phyloP scores from a whole-genome alignment of 2,329 filamentous ascomycete species.

The Venturia carpophila region DNA sequence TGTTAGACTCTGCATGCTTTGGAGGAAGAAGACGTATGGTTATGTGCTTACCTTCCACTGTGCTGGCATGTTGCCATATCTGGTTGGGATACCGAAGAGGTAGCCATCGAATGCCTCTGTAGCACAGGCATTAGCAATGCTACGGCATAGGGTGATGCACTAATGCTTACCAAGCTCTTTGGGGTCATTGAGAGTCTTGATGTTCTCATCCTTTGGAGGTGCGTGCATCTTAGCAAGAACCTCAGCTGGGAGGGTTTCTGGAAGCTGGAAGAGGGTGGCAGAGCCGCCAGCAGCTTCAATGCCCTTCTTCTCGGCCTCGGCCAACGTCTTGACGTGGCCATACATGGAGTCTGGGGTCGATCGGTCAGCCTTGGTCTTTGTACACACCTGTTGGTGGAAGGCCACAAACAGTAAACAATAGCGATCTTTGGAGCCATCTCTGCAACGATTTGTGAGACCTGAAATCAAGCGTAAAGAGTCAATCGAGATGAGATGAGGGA shows the following conservation, averaged over 20 bases:
- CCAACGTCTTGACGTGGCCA: constrained; percentile 78
- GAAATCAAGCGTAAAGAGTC: background rate
- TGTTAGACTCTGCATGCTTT: constrained; percentile 29
- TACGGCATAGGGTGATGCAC: background rate
- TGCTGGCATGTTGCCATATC: constrained; percentile 93
- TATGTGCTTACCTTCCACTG: constrained; percentile 53
- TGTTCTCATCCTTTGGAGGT: constrained; percentile 60
- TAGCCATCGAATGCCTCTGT: constrained; percentile 78
- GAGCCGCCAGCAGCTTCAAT: constrained; percentile 49
- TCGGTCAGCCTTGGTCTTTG: background rate
- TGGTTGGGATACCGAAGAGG: constrained; percentile 89
- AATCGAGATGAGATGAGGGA: background rate
- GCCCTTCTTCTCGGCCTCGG: constrained; percentile 83
- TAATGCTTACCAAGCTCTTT: constrained; percentile 24
- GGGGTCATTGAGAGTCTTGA: constrained; percentile 54
- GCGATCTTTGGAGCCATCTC: constrained; percentile 83
- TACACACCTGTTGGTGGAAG: constrained; percentile 13
- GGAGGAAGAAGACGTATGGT: background rate
- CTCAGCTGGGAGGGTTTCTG: constrained; percentile 79
- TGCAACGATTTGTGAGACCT: background rate
- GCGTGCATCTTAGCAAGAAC: constrained; percentile 89
- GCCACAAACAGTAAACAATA: constrained; percentile 67
- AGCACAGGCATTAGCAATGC: constrained; percentile 19
- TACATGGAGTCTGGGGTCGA: constrained; percentile 75
- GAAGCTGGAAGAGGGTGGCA: constrained; percentile 44